phyloP scores from a whole-genome alignment of 2,329 filamentous ascomycete genomes.

The Hypoxylon sp. region DNA sequence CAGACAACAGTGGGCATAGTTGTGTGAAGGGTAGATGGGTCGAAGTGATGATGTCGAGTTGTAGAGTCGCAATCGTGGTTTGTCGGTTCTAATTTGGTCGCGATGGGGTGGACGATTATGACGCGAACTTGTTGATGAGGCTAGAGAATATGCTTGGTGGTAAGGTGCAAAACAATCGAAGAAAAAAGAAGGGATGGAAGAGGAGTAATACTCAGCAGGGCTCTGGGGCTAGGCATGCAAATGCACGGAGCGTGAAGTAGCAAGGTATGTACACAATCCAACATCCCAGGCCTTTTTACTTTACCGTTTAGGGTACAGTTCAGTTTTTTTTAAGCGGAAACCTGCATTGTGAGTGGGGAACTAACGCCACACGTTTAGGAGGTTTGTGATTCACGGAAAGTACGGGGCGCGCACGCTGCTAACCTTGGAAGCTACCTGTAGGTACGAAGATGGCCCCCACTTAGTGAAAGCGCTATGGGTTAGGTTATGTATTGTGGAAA shows the following conservation, averaged over 20 bases:
- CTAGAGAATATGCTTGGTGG: conserved; percentile 23
- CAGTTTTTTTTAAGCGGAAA: conserved; percentile 25
- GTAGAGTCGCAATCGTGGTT: conserved; percentile 30
- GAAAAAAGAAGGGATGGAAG: conserved; percentile 50
- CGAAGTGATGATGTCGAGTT: conserved; percentile 12
- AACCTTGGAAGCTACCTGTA: conserved; percentile 7
- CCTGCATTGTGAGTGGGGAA: conserved; percentile 39
- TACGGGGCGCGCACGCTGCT: conserved; percentile 36
- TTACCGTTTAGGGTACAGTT: conserved; percentile 32
- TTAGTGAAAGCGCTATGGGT: conserved; percentile 45
- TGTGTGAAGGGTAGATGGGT: conserved; percentile 33
- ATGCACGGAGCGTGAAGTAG: conserved; percentile 7
- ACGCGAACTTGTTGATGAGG: conserved; percentile 27
- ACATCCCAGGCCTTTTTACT: conserved; percentile 13
- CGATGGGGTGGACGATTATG: conserved; percentile 23
- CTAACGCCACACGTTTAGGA: conserved; percentile 21
- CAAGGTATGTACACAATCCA: conserved; percentile 33
- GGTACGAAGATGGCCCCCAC: conserved; percentile 40
- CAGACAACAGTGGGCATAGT: conserved; percentile 49
- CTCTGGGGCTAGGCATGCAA: conserved; percentile 43
- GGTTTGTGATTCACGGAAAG: conserved; percentile 41
- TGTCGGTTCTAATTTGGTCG: conserved; percentile 3
- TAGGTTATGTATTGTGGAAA: conserved; percentile 40
- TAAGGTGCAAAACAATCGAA: conserved; percentile 36
- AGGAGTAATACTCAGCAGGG: conserved; percentile 50